Evolutionary conservation across 768 basidiomycete genomes (phyloP), one percentile per base, ranked within the genome.

Genomic region (Punctularia strigosozonata): DNA sequence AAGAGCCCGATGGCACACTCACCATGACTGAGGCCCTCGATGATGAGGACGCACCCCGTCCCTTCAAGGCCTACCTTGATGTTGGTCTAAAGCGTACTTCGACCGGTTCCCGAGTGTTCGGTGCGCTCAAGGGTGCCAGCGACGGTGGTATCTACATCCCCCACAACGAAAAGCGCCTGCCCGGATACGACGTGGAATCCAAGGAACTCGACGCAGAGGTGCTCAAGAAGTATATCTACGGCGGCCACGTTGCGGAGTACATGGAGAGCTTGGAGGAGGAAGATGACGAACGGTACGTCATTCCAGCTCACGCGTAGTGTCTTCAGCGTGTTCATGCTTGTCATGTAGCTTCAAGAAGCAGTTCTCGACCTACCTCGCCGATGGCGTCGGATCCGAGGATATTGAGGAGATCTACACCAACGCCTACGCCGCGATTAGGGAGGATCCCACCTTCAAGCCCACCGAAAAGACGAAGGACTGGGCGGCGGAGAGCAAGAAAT

Each of bases 211-310:
- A 99, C 46, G 79, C 88, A 31, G 95, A 98, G 63, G 77, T 81
- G 41, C 70, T 98, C 55, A 90, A 94, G 61, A 94, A 94, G 66
- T 99, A 99, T 69, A 98, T 99, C 60, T 85, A 71, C 51, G 92
- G 88, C 58, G 92, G 92, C 38, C 95, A 99, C 60, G 83, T 99
- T 41, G 89, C 95, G 37, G 95, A 98, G 66, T 99, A 98, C 73
- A 99, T 99, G 95, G 88, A 98, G 68, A 85, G 80, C 41, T 68
- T 98, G 39, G 95, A 99, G 68, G 95, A 99, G 73, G 95, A 99
- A 69, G 95, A 99, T 57, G 95, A 98, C 53, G 94, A 98, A 66
- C 76, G 91, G 79, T 79, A 49, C 45, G 72, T 56, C 8, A 25
- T 41, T 31, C 18, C n/a, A 22, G 17, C 8, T 15, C 35, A 37